These are phyloP conservation scores for Pythium brassicae DNA, from an alignment of 352 stramenopile genomes.

Conservation along the genomic window DNA sequence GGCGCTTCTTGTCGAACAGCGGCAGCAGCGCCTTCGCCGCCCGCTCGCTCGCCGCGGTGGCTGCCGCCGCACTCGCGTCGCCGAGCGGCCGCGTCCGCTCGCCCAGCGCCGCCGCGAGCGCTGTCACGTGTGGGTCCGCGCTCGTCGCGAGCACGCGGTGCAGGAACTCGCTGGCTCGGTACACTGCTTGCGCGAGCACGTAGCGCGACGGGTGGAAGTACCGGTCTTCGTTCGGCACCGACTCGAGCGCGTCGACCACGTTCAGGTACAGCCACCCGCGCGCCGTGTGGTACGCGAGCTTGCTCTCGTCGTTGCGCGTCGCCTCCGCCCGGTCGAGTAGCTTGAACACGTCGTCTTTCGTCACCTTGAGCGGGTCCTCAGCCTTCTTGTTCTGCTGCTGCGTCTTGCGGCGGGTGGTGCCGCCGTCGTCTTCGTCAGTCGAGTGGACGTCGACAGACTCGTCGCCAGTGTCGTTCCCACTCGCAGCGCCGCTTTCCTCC, in stretches of 20 bases:
- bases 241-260: slow-evolving; percentile 67
- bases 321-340: slow-evolving; percentile 21
- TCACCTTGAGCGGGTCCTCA: slow-evolving; percentile 13
- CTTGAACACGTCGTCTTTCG: slow-evolving; percentile 37
- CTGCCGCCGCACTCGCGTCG: neutral
- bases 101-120: slow-evolving; percentile 21
- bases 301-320: neutral
- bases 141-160: slow-evolving; percentile 9
- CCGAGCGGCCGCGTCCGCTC: slow-evolving; percentile 16
- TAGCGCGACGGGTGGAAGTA: slow-evolving; percentile 79
- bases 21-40: slow-evolving; percentile 51
- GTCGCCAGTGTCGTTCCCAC: slow-evolving; percentile 5
- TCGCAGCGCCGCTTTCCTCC: neutral
- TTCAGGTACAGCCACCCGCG: slow-evolving; percentile 53
- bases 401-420: neutral
- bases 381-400: slow-evolving; percentile 8
- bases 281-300: slow-evolving; percentile 16
- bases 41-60: slow-evolving; percentile 23
- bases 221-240: slow-evolving; percentile 69
- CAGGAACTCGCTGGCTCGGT: slow-evolving; percentile 39
- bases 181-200: slow-evolving; percentile 50
- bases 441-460: slow-evolving; percentile 5
- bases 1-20: slow-evolving; percentile 63
- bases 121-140: slow-evolving; percentile 4
- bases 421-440: neutral